Evolutionary conservation across 2,329 filamentous ascomycete species (phyloP), one percentile per base, ranked within the genome.

Genomic region (Paecilomyces sp.): DNA sequence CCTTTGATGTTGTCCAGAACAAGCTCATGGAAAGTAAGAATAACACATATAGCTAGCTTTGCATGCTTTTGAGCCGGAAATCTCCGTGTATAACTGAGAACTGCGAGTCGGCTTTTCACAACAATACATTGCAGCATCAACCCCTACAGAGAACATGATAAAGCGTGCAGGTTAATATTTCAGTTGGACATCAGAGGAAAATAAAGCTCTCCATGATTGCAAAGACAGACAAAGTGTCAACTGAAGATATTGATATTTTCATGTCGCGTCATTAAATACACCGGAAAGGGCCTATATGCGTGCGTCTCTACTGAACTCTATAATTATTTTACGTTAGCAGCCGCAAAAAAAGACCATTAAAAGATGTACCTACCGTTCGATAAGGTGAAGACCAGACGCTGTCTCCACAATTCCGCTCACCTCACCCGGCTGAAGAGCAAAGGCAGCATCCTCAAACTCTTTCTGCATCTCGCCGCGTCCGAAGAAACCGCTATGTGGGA

Each of bases 381-480:
- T 99, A 77, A 99, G 81, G 79, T 99, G 94, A 70, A 97, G 81
- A 0, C 94, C 94, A 57, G 92, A 97, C 56, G 92, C 92, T 47
- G 94, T 97, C 77, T 96, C 90, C 12, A 97, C 89, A 41, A 97
- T 82, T 54, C 84, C 82, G 77, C 92, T 97, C 70, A 97, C 86
- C 77, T 97, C 85, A 34, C 92, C 92, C 1, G 88, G 88, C 75
- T 92, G 84, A 58, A 99, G 82, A n/a, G 84, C 88, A 78, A 99
- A 99, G 1, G 94, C 89, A 3, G 92, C 92, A 59, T 97, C 91
- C 78, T 99, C 94, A 71, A 99, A 99, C 77, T 97, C 93, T 80
- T 92, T 93, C 75, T 99, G 94, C 94, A 99, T 99, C 70, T 97
- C 93, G 30, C 92, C 91, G 69, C 84, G 87, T 59, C 91, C 92